These are phyloP conservation scores for Rubroboletus pulcherrimus DNA, from an alignment of 768 basidiomycete species.

Conservation along the genomic window DNA sequence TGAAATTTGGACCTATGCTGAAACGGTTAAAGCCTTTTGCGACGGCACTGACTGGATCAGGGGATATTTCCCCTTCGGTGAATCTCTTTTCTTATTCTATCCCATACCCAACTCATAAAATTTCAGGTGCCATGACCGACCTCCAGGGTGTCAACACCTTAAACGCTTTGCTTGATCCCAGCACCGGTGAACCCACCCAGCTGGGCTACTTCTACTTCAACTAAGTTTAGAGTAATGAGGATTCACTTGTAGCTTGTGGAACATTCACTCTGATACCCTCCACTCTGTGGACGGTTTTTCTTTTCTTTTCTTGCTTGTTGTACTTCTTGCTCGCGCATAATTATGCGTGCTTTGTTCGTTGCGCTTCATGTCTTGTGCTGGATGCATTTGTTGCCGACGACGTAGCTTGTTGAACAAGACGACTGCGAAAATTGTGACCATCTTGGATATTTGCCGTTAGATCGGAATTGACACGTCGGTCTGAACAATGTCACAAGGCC, in stretches of 20 bases:
- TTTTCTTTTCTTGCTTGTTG: not conserved
- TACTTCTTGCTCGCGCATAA: not conserved
- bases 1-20: slow-evolving; percentile 47
- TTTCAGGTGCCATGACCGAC: slow-evolving; percentile 47
- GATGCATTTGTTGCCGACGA: slow-evolving; percentile 16
- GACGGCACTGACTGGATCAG: slow-evolving; percentile 10
- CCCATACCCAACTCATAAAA: slow-evolving; percentile 4
- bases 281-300: slow-evolving; percentile 11
- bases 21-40: slow-evolving; percentile 38
- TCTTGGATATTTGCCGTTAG: not conserved
- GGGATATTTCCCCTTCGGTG: slow-evolving; percentile 60
- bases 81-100: slow-evolving; percentile 8
- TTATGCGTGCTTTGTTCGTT: slow-evolving; percentile 4
- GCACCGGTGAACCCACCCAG: slow-evolving; percentile 41
- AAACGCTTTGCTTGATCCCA: slow-evolving; percentile 24
- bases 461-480: not conserved
- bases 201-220: slow-evolving; percentile 52
- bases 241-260: not conserved
- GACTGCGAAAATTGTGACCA: not conserved
- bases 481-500: not conserved
- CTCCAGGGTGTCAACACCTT: slow-evolving; percentile 32
- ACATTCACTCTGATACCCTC: slow-evolving; percentile 18
- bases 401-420: slow-evolving; percentile 27
- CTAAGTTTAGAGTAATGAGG: not conserved
- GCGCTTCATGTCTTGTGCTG: slow-evolving; percentile 20